These are phyloP conservation scores for Cutaneotrichosporon spelunceum DNA, from an alignment of 1,284 basidiomycete species.

Conservation along the genomic window DNA sequence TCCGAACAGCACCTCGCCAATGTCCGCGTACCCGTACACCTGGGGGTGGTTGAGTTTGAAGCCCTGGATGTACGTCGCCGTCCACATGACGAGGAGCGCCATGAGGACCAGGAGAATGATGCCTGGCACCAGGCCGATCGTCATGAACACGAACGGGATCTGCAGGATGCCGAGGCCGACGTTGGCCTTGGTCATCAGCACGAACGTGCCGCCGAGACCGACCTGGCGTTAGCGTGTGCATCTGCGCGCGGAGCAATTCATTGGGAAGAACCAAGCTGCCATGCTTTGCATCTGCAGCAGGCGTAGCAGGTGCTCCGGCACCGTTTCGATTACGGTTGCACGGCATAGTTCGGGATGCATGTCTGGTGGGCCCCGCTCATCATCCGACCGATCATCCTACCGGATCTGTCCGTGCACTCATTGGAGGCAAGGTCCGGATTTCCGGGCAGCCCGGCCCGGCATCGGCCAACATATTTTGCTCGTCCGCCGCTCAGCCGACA, in stretches of 20 bases:
- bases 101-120: conserved; percentile 33
- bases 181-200: conserved; percentile 31
- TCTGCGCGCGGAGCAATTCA: too few species aligned
- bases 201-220: conserved; percentile 18
- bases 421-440: conserved; percentile 6
- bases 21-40: conserved; percentile 33
- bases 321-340: background rate
- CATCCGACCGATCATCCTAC: background rate
- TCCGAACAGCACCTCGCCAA: conserved; percentile 27
- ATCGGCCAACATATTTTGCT: background rate
- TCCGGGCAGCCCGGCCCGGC: background rate
- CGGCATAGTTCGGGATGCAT: background rate
- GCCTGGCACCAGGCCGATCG: conserved; percentile 35
- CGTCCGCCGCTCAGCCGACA: background rate
- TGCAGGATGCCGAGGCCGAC: conserved; percentile 39
- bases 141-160: conserved; percentile 35
- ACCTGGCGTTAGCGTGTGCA: conserved; percentile 9
- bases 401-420: background rate
- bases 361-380: background rate
- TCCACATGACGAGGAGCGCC: conserved; percentile 39
- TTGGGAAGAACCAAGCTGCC: too few species aligned
- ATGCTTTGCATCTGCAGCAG: too few species aligned
- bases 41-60: conserved; percentile 34
- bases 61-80: conserved; percentile 30
- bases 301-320: background rate